phyloP scores from a whole-genome alignment of 129 eudicot species.

The Escallonia herrerae region DNA sequence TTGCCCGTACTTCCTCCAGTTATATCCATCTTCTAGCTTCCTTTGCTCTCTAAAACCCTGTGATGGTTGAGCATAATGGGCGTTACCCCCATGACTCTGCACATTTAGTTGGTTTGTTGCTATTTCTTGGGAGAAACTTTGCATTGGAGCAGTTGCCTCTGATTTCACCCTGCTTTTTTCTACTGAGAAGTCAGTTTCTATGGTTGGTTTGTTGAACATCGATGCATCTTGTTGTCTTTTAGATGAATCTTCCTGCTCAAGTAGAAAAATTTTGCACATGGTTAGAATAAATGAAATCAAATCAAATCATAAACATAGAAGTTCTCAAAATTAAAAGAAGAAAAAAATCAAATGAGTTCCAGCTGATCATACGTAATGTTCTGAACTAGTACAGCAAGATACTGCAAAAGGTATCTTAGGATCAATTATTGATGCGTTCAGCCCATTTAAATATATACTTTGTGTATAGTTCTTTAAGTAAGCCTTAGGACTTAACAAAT shows the following conservation, averaged over 20 bases:
- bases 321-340: not conserved
- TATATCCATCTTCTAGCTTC: slow-evolving; percentile 86
- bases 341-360: not conserved
- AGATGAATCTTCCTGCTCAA: slow-evolving; percentile 46
- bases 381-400: not conserved
- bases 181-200: slow-evolving; percentile 34
- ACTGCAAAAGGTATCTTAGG: no score
- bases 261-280: not conserved
- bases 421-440: no score
- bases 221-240: slow-evolving; percentile 49
- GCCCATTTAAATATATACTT: no score
- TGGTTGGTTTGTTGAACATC: slow-evolving; percentile 29
- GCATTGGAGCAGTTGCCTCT: slow-evolving; percentile 23
- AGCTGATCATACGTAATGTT: no score
- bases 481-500: no score
- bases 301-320: not conserved
- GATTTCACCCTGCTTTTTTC: slow-evolving; percentile 27
- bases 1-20: slow-evolving; percentile 96
- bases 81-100: slow-evolving; percentile 11
- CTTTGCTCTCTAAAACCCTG: slow-evolving; percentile 56
- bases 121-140: slow-evolving; percentile 11
- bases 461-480: no score
- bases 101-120: slow-evolving; percentile 7
- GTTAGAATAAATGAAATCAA: slow-evolving; percentile 2
- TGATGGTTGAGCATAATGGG: slow-evolving; percentile 39